These are phyloP conservation scores for Monosporozyma siamensis DNA, from an alignment of 805 yeast species.

Conservation along the genomic window DNA sequence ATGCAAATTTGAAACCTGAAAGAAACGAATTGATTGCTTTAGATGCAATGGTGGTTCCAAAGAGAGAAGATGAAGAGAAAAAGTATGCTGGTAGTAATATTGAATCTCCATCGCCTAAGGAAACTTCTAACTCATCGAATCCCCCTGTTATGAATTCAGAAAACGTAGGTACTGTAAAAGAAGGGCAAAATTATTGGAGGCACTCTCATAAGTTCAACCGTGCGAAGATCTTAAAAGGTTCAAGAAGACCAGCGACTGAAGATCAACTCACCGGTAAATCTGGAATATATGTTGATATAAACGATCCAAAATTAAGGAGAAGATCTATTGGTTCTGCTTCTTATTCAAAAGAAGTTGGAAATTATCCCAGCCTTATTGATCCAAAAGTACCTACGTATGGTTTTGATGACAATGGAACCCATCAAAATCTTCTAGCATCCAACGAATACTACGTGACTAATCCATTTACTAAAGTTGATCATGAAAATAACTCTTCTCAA, in stretches of 20 bases:
- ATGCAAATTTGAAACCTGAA: background rate
- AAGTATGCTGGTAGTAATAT: background rate
- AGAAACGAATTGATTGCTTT: background rate
- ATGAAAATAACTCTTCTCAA: too few relatives aligned
- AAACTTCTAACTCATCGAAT: background rate
- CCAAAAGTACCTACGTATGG: slow-evolving; percentile 24
- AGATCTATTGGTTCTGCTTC: slow-evolving; percentile 2
- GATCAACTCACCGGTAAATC: slow-evolving; percentile 4
- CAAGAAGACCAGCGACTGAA: slow-evolving; percentile 8
- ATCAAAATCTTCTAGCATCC: background rate
- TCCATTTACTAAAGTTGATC: background rate
- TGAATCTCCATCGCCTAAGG: background rate
- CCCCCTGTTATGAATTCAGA: too few relatives aligned
- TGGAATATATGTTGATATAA: background rate
- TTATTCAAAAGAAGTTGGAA: slow-evolving; percentile 18
- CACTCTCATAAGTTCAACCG: background rate
- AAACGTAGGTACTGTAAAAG: too few relatives aligned
- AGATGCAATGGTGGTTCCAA: background rate
- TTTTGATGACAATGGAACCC: slow-evolving; percentile 7
- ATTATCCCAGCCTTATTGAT: slow-evolving; percentile 24
- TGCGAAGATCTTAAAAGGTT: slow-evolving; percentile 1
- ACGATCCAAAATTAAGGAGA: background rate
- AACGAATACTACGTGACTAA: background rate
- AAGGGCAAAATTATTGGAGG: background rate
- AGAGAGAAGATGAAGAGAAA: background rate